Conservation (phyloP, 1,284 basidiomycete genomes). For the Ganoderma resinaceum region DNA sequence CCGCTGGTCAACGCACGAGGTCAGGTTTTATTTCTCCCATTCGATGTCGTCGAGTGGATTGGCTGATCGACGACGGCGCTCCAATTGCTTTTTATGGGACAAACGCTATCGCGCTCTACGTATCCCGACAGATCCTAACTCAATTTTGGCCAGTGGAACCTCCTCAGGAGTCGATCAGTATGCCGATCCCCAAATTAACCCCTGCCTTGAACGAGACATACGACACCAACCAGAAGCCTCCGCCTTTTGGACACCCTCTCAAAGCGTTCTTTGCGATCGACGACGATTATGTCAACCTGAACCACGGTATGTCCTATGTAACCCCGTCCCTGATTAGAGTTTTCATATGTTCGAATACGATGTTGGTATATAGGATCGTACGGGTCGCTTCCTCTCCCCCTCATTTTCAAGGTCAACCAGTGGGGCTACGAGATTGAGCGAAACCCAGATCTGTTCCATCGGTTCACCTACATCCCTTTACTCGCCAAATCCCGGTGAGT, state of each 20-base stretch:
- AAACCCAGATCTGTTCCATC: slow-evolving; percentile 71
- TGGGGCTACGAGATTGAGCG: slow-evolving; percentile 58
- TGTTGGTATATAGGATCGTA: slow-evolving; percentile 61
- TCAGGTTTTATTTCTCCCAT: not conserved
- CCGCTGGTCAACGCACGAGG: not conserved
- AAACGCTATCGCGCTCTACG: not conserved
- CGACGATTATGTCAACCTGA: slow-evolving; percentile 68
- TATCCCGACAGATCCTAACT: not conserved
- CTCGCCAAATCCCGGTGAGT: slow-evolving; percentile 50
- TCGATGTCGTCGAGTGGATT: not conserved
- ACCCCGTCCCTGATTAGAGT: not conserved
- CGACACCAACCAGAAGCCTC: slow-evolving; percentile 41
- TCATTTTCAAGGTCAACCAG: slow-evolving; percentile 56
- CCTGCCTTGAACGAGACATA: slow-evolving; percentile 33
- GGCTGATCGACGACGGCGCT: slow-evolving; percentile 2
- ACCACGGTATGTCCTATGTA: slow-evolving; percentile 58
- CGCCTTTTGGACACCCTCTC: slow-evolving; percentile 65
- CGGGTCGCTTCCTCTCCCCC: slow-evolving; percentile 70
- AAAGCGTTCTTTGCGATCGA: slow-evolving; percentile 66
- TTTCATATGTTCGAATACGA: not conserved
- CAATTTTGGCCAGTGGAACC: not conserved
- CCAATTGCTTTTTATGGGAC: not conserved
- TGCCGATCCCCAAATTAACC: slow-evolving; percentile 9
- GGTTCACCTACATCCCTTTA: slow-evolving; percentile 48
- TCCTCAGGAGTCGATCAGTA: not conserved